phyloP scores from a whole-genome alignment of 352 stramenopile genomes.

The Globisporangium cystogenes region DNA sequence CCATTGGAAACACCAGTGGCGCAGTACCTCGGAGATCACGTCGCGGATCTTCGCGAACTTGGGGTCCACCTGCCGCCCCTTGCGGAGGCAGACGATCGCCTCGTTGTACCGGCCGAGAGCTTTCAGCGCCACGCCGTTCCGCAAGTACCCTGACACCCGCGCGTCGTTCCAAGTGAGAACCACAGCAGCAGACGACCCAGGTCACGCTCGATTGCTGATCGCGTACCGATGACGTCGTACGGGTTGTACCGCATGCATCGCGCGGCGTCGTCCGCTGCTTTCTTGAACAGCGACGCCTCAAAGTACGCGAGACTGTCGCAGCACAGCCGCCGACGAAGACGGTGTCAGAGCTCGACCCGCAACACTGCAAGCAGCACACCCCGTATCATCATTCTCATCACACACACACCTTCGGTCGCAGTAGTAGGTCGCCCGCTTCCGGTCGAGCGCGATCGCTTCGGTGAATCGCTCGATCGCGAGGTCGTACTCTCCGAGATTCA shows the following conservation, averaged over 20 bases:
- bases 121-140: slow-evolving; percentile 89
- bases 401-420: slow-evolving; percentile 75
- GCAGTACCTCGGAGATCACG: slow-evolving; percentile 38
- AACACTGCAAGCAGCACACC: too few species aligned
- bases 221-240: slow-evolving; percentile 87
- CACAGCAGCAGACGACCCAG: neutral
- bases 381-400: neutral
- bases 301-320: slow-evolving; percentile 55
- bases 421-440: slow-evolving; percentile 89
- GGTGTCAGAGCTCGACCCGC: neutral
- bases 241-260: slow-evolving; percentile 91
- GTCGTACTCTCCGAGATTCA: slow-evolving; percentile 86
- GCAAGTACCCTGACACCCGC: slow-evolving; percentile 78
- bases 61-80: slow-evolving; percentile 67
- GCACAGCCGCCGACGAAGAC: neutral
- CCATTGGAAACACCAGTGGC: neutral
- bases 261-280: slow-evolving; percentile 87
- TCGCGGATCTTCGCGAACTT: slow-evolving; percentile 60
- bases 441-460: slow-evolving; percentile 87
- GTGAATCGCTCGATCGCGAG: slow-evolving; percentile 92
- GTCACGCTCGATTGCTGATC: neutral
- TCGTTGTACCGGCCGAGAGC: slow-evolving; percentile 71
- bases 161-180: neutral
- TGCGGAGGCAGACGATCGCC: slow-evolving; percentile 53
- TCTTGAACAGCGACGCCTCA: slow-evolving; percentile 55